These are phyloP conservation scores for Ilyonectria robusta DNA, from an alignment of 2,329 filamentous ascomycete species.

Conservation along the genomic window DNA sequence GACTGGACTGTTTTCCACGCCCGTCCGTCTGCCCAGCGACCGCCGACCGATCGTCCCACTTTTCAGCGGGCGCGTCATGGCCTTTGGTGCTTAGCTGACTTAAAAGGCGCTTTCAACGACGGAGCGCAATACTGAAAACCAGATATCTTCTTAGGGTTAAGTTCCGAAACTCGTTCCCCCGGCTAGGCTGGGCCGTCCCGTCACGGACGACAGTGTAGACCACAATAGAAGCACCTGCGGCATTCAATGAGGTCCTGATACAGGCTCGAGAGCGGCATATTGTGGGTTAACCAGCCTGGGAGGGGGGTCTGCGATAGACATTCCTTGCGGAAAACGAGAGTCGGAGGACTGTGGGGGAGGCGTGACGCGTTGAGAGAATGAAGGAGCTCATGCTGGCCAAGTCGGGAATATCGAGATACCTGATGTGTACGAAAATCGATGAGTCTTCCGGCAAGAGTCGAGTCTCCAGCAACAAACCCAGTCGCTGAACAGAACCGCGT, in stretches of 20 bases:
- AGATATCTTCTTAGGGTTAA: conserved; percentile 93
- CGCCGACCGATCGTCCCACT: conserved; percentile 58
- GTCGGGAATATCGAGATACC: conserved; percentile 27
- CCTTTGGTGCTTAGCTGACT: conserved; percentile 52
- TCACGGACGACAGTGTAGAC: conserved; percentile 53
- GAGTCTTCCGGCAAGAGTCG: conserved; percentile 17
- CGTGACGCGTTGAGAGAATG: conserved; percentile 71
- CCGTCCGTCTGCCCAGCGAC: conserved; percentile 61
- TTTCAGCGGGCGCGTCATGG: conserved; percentile 63
- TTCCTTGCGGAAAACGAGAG: conserved; percentile 79
- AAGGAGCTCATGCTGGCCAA: conserved; percentile 60
- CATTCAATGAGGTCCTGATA: conserved; percentile 66
- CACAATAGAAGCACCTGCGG: conserved; percentile 62
- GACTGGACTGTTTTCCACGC: conserved; percentile 70
- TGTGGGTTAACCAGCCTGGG: conserved; percentile 55
- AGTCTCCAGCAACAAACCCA: conserved; percentile 39
- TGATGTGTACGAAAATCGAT: conserved; percentile 37
- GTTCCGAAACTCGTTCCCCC: conserved; percentile 83
- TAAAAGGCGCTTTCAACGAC: conserved; percentile 82
- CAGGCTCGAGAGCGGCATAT: conserved; percentile 75
- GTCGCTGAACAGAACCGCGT: conserved; percentile 34
- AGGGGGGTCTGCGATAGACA: conserved; percentile 66
- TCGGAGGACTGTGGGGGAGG: conserved; percentile 87
- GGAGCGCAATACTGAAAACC: conserved; percentile 81
- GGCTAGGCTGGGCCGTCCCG: conserved; percentile 58